Evolutionary conservation across 768 basidiomycete genomes (phyloP).

Genomic region (Panus rudis): DNA sequence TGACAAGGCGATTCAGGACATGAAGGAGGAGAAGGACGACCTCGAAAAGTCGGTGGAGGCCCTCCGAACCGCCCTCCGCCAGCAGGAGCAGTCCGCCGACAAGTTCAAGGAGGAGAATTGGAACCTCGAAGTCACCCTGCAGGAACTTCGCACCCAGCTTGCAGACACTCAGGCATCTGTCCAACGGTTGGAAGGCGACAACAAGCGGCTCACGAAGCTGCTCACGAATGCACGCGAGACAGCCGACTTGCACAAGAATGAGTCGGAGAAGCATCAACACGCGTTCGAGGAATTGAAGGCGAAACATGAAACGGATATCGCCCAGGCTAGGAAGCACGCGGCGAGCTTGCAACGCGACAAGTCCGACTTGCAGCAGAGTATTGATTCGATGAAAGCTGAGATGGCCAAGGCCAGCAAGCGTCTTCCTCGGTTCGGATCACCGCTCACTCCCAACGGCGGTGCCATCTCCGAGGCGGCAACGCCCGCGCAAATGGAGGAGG

Average conservation of each 20-base stretch:
- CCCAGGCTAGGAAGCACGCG: slow-evolving; percentile 80
- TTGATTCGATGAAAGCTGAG: slow-evolving; percentile 74
- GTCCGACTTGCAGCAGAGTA: slow-evolving; percentile 75
- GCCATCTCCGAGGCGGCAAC: slow-evolving; percentile 33
- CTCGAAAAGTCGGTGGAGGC: slow-evolving; percentile 74
- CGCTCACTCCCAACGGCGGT: slow-evolving; percentile 58
- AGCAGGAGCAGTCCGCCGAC: slow-evolving; percentile 73
- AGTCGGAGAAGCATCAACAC: slow-evolving; percentile 62
- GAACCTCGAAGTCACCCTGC: slow-evolving; percentile 92
- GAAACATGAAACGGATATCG: slow-evolving; percentile 94
- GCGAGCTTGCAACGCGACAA: slow-evolving; percentile 90
- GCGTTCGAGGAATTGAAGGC: slow-evolving; percentile 68
- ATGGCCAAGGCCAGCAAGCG: slow-evolving; percentile 55
- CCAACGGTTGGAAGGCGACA: slow-evolving; percentile 73
- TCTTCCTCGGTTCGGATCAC: slow-evolving; percentile 62
- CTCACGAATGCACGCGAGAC: slow-evolving; percentile 69
- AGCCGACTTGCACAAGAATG: slow-evolving; percentile 81
- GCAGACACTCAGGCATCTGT: slow-evolving; percentile 56
- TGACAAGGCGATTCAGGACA: slow-evolving; percentile 87
- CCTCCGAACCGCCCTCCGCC: slow-evolving; percentile 63
- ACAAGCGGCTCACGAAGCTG: slow-evolving; percentile 70
- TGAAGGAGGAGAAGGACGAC: slow-evolving; percentile 89
- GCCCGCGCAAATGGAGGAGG: slow-evolving; percentile 44
- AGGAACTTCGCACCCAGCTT: slow-evolving; percentile 74
- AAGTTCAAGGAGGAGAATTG: slow-evolving; percentile 98